These are phyloP conservation scores for Dendrobium officinale DNA, from an alignment of 106 monocot species.

Conservation along the genomic window DNA sequence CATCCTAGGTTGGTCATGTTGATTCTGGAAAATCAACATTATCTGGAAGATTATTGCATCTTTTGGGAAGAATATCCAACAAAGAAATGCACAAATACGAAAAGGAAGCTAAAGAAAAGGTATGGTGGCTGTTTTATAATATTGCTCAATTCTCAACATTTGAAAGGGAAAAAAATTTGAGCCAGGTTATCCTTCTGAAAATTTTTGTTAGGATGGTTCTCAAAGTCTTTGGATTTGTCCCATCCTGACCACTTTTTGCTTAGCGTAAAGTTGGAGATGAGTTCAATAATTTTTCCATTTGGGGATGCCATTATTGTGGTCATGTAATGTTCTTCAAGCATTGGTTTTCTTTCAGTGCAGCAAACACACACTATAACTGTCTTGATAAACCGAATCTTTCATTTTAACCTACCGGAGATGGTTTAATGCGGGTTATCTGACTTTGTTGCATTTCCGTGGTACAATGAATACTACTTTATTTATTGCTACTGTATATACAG, in stretches of 20 bases:
- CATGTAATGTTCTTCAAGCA: background rate
- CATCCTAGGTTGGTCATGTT: conserved; percentile 83
- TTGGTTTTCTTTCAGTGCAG: background rate
- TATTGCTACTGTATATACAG: conserved; percentile 24
- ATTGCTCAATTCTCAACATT: background rate
- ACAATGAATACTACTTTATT: background rate
- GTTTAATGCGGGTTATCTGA: background rate
- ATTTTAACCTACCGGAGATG: background rate
- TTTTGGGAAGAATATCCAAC: conserved; percentile 68
- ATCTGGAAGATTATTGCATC: conserved; percentile 79
- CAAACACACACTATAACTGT: background rate
- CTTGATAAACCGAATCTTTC: background rate
- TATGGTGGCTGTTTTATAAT: conserved; percentile 8
- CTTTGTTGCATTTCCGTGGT: background rate
- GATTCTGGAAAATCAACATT: conserved; percentile 98
- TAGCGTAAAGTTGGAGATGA: background rate
- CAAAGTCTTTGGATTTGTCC: background rate
- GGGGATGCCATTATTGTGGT: background rate
- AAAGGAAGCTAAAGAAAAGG: conserved; percentile 90
- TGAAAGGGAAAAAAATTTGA: too few relatives aligned
- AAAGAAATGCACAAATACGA: conserved; percentile 95
- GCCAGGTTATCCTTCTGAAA: background rate
- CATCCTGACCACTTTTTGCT: too few relatives aligned
- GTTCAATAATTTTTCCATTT: background rate
- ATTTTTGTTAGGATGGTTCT: background rate